Evolutionary conservation across 225 moss, liverwort and hornwort genomes (phyloP).

Genomic region (Lunularia cruciata): DNA sequence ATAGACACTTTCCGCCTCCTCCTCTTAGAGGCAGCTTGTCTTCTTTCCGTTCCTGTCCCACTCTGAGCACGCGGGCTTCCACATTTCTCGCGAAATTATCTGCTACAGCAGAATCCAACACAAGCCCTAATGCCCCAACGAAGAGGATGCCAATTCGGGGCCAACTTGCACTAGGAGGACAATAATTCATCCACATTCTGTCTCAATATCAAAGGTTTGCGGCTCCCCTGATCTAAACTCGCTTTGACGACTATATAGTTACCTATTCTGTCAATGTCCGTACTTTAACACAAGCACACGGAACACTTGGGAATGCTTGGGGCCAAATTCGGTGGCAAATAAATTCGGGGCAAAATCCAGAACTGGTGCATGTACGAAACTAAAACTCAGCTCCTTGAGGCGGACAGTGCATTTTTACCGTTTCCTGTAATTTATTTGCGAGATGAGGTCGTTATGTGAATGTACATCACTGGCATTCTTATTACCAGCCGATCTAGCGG

Average conservation of each 20-base stretch:
- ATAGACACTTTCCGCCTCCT: conserved; percentile 39
- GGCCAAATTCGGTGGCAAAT: too few species aligned
- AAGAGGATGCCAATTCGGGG: background rate
- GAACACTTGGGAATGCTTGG: too few species aligned
- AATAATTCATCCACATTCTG: too few species aligned
- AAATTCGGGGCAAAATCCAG: background rate
- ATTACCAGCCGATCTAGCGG: background rate
- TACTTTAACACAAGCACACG: too few species aligned
- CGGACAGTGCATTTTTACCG: conserved; percentile 23
- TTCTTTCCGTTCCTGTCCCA: conserved; percentile 23
- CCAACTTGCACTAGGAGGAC: background rate
- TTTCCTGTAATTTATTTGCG: conserved; percentile 15
- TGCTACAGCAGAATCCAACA: background rate
- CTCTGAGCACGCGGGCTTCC: conserved; percentile 25
- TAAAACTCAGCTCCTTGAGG: background rate
- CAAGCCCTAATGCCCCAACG: background rate
- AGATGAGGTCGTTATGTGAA: conserved; percentile 31
- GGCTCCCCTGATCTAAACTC: too few species aligned
- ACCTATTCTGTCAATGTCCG: too few species aligned
- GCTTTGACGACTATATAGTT: too few species aligned
- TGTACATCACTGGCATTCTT: conserved; percentile 21
- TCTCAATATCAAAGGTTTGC: too few species aligned
- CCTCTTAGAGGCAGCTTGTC: conserved; percentile 32
- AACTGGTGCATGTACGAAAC: background rate
- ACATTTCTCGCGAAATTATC: background rate